Evolutionary conservation across 495 filamentous ascomycete species (phyloP), one percentile per base, ranked within the genome.

Genomic region (Astrothelium subdiscretum): DNA sequence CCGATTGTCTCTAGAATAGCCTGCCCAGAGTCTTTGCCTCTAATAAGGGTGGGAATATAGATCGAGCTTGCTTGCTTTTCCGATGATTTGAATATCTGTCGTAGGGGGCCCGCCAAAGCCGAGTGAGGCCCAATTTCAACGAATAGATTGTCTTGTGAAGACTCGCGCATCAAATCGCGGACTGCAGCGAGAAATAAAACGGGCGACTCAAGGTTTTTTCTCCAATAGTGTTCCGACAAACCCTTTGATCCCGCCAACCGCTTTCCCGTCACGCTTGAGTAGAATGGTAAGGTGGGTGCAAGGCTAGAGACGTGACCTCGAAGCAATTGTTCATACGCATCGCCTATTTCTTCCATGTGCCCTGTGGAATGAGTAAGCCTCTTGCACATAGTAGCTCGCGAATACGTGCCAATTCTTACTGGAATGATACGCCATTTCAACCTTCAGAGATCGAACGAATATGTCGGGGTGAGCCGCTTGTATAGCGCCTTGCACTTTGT

Each of bases 371-470:
- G n/a, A 48, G 12, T 48, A 18, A 48, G 43, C 13, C 3, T 32
- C 58, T 8, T 35, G 15, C 22, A 11, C 3, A 32, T 58, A 58
- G 2, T 13, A 43, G 22, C 18, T 31, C 1, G 35, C 38, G 15
- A 65, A 12, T 2, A 40, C 62, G 43, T 75, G 67, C 79, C 87
- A 87, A 63, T 87, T 81, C 43, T 48, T 48, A 59, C 80, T 78
- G 3, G 84, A 87, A 66, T 89, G 86, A 64, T 63, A 63, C 15
- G 62, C 62, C 15, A 42, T 52, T 15, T 60, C 32, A 24, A 63
- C 62, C 27, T 32, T 38, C 8, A 63, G 57, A 15, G 24, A 13
- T n/a, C 62, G 62, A 5, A 31, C 31, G 31, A 63, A 63, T 3
- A 63, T 32, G 20, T 48, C 20, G 10, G 43, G 43, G n/a, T 48